These are phyloP conservation scores for Cytospora piceicola DNA, from an alignment of 2,329 filamentous ascomycete species.

Conservation along the genomic window DNA sequence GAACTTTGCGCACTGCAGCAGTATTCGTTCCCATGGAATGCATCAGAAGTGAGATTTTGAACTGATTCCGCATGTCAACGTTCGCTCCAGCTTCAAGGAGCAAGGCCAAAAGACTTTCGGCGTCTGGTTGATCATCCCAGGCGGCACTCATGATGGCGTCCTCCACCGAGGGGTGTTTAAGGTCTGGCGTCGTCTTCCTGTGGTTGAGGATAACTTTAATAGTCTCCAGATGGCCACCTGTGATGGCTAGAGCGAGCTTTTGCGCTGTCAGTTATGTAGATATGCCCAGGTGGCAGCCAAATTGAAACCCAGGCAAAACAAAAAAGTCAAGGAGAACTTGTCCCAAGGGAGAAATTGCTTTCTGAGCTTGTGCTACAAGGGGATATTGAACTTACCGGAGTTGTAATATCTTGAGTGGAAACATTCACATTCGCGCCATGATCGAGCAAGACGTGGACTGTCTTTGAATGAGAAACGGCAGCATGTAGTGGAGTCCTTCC, in stretches of 20 bases:
- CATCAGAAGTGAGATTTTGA: not conserved
- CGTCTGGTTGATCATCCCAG: not conserved
- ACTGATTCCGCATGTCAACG: not conserved
- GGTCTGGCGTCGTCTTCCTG: not conserved
- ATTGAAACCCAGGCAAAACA: too few species aligned
- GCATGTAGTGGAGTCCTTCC: not conserved
- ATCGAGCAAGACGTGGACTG: not conserved
- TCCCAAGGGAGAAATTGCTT: too few species aligned
- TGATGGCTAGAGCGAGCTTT: constrained; percentile 5
- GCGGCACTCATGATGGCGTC: not conserved
- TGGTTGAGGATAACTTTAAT: not conserved
- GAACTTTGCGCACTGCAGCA: not conserved
- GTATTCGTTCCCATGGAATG: not conserved
- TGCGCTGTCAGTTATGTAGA: not conserved
- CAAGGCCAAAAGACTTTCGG: not conserved
- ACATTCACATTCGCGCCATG: not conserved
- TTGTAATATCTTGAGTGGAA: not conserved
- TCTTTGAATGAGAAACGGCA: not conserved
- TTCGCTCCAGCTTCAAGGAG: constrained; percentile 14
- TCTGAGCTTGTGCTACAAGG: not conserved
- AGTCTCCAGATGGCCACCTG: not conserved
- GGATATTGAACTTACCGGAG: constrained; percentile 1
- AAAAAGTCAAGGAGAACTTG: not conserved
- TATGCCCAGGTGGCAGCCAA: not conserved
- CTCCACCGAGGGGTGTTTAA: not conserved